These are phyloP conservation scores for Paraurostyla sp. DNA, from an alignment of 73 alveolate species.

Conservation along the genomic window DNA sequence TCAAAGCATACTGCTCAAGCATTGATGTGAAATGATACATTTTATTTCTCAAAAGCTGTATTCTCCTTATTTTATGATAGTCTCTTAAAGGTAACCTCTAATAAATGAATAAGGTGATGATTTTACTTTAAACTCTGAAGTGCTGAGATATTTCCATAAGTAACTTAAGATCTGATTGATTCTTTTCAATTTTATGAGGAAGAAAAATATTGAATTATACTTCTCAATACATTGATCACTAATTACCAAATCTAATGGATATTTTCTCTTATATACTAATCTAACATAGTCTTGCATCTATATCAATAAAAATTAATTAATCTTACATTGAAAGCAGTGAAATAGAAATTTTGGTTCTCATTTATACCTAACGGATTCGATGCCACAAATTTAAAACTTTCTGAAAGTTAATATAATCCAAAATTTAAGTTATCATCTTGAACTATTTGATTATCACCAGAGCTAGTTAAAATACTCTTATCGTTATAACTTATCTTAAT, in stretches of 20 bases:
- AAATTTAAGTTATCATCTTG: not conserved
- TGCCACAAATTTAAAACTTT: constrained; percentile 18
- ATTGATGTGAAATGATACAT: constrained; percentile 65
- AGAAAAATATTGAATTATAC: constrained; percentile 64
- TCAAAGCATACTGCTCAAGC: constrained; percentile 66
- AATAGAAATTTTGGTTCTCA: not conserved
- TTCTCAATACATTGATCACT: constrained; percentile 55
- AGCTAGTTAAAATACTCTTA: not conserved
- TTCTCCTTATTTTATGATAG: constrained; percentile 16
- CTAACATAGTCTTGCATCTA: constrained; percentile 51
- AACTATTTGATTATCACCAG: not conserved
- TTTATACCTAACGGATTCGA: not conserved
- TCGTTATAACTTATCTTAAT: constrained; percentile 8
- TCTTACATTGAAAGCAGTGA: constrained; percentile 57
- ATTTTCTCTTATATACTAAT: constrained; percentile 32
- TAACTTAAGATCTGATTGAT: constrained; percentile 6
- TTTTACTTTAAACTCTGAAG: constrained; percentile 6
- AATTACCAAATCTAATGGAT: constrained; percentile 53
- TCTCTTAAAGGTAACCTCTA: constrained; percentile 11
- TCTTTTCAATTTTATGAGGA: constrained; percentile 28
- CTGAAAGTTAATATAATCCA: not conserved
- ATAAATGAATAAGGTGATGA: not conserved
- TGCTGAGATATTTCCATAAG: constrained; percentile 24
- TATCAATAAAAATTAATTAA: not conserved
- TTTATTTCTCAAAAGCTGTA: constrained; percentile 53